These are phyloP conservation scores for Sodiomyces alkalinus DNA, from an alignment of 2,329 filamentous ascomycete species.

Conservation along the genomic window DNA sequence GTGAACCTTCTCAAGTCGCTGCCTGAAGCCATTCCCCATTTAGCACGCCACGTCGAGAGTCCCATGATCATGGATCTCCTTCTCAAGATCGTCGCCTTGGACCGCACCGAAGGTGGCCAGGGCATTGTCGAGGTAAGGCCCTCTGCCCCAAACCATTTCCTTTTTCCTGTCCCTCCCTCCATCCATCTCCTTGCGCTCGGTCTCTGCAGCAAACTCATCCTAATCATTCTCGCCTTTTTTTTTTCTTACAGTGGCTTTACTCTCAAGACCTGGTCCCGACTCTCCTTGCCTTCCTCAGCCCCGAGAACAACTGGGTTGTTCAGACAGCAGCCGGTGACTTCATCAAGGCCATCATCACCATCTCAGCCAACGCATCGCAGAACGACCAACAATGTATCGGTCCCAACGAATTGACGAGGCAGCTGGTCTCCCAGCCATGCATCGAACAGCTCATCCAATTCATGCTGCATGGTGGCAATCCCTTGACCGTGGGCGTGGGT, in stretches of 20 bases:
- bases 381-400: constrained; percentile 99
- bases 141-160: neutral
- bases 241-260: constrained; percentile 62
- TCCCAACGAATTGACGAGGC: constrained; percentile 88
- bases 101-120: constrained; percentile 79
- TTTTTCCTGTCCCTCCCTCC: neutral
- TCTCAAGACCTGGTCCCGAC: constrained; percentile 75
- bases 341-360: constrained; percentile 96
- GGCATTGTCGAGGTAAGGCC: constrained; percentile 87
- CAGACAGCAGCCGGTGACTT: constrained; percentile 97
- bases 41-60: constrained; percentile 89
- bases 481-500: constrained; percentile 87
- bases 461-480: constrained; percentile 89
- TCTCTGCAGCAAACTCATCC: constrained; percentile 9
- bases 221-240: too few relatives aligned
- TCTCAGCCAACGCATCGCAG: constrained; percentile 93
- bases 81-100: constrained; percentile 90
- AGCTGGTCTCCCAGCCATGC: constrained; percentile 77
- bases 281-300: constrained; percentile 72
- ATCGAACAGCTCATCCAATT: constrained; percentile 73
- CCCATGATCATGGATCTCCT: constrained; percentile 97
- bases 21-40: constrained; percentile 65
- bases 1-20: constrained; percentile 74
- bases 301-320: constrained; percentile 73
- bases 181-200: constrained; percentile 1